Conservation (phyloP, 2,329 filamentous ascomycete species). For the Monilinia fructicola region DNA sequence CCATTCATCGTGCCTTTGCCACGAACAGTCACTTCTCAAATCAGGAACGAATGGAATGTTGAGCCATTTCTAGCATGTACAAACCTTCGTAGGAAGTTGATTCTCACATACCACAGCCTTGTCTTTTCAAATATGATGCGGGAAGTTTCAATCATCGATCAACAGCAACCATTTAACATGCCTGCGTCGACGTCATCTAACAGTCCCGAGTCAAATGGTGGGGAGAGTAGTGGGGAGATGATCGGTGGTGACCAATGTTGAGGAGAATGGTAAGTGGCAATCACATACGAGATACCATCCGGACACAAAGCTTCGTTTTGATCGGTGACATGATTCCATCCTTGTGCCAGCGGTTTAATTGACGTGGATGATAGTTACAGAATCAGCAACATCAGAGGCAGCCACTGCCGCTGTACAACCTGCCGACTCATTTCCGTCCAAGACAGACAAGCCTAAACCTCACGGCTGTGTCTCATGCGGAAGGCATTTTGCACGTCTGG, state of each 20-base stretch:
- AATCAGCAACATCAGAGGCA: conserved; percentile 23
- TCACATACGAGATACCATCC: neutral
- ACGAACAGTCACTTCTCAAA: conserved; percentile 29
- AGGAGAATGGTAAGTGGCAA: conserved; percentile 38
- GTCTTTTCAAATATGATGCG: conserved; percentile 33
- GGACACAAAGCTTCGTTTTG: neutral
- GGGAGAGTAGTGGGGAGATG: conserved; percentile 31
- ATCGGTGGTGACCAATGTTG: conserved; percentile 24
- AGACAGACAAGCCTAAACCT: conserved; percentile 95
- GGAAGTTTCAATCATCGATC: conserved; percentile 34
- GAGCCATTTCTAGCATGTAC: conserved; percentile 36
- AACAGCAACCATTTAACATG: conserved; percentile 36
- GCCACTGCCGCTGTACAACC: conserved; percentile 31
- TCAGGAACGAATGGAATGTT: conserved; percentile 32
- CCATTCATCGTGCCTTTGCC: conserved; percentile 28
- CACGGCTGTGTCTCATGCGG: conserved; percentile 91
- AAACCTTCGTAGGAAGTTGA: conserved; percentile 27
- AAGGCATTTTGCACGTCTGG: conserved; percentile 88
- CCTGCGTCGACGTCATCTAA: conserved; percentile 38
- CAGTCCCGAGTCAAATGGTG: conserved; percentile 32
- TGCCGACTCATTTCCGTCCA: conserved; percentile 62
- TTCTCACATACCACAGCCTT: conserved; percentile 29
- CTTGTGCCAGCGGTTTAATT: neutral
- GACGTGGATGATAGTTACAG: neutral
- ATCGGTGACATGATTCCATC: neutral